These are phyloP conservation scores for Phytophthora litchii DNA, from an alignment of 352 stramenopile genomes.

Conservation along the genomic window DNA sequence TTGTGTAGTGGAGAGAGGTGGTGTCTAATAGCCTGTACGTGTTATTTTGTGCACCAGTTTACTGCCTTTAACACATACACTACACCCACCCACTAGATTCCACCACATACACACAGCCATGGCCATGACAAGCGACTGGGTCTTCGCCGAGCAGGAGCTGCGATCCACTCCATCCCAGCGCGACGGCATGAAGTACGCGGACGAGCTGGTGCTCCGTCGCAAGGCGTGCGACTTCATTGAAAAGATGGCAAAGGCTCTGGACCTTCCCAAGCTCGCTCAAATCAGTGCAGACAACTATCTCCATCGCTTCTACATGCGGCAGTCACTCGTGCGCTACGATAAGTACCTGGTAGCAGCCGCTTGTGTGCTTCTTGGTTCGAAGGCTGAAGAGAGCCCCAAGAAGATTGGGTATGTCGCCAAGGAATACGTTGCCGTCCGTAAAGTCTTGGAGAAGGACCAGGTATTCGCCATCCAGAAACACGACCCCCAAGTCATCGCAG, in stretches of 20 bases:
- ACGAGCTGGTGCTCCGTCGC: constrained; percentile 73
- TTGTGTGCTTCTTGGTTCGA: constrained; percentile 83
- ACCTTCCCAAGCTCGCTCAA: constrained; percentile 83
- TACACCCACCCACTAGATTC: constrained; percentile 3
- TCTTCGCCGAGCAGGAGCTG: constrained; percentile 79
- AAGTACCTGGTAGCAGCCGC: constrained; percentile 84
- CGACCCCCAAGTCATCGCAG: constrained; percentile 62
- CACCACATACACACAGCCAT: constrained; percentile 7
- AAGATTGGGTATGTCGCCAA: constrained; percentile 80
- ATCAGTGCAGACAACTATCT: constrained; percentile 88
- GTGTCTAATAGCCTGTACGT: constrained; percentile 12
- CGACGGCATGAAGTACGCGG: constrained; percentile 78
- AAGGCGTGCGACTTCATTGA: constrained; percentile 88
- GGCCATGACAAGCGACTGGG: constrained; percentile 65
- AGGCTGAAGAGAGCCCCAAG: constrained; percentile 84
- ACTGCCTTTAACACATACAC: constrained; percentile 16
- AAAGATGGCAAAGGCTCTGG: constrained; percentile 79
- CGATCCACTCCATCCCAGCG: constrained; percentile 64
- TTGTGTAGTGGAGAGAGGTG: background rate
- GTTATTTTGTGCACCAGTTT: constrained; percentile 12
- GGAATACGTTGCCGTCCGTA: constrained; percentile 75
- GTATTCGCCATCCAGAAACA: constrained; percentile 83
- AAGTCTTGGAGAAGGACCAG: constrained; percentile 75
- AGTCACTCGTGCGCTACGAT: constrained; percentile 87
- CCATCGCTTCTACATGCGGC: constrained; percentile 89